Percentiles rank a stretch among this genome's conserved stretches.
Conservation (phyloP, 208 protist genomes). For the Porcisia hertigi region DNA sequence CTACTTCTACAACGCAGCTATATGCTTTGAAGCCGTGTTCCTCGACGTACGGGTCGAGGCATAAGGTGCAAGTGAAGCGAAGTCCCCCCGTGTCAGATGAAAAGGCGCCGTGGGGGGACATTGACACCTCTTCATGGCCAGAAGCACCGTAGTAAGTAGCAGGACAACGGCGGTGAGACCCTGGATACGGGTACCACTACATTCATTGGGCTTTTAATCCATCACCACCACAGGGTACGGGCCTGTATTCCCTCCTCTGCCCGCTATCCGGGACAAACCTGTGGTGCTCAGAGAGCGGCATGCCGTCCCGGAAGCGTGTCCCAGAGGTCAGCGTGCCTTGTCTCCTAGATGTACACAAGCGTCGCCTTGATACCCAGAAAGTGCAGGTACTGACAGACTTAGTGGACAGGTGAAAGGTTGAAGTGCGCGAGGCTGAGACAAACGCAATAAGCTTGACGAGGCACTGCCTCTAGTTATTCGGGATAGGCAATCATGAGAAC, state of each 20-base stretch:
- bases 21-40: conserved; percentile 33
- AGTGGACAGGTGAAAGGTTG: too few species aligned
- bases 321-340: too few species aligned
- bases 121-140: conserved; percentile 41
- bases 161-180: conserved; percentile 53
- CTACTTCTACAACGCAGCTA: conserved; percentile 36
- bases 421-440: too few species aligned
- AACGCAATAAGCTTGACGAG: too few species aligned
- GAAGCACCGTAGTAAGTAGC: conserved; percentile 30
- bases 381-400: too few species aligned
- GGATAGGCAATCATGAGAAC: too few species aligned
- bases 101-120: conserved; percentile 46
- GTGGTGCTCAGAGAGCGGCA: conserved; percentile 55
- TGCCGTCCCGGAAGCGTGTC: conserved; percentile 29
- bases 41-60: conserved; percentile 28
- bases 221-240: conserved; percentile 54
- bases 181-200: conserved; percentile 55
- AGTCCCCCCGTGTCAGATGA: conserved; percentile 53
- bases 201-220: conserved; percentile 50
- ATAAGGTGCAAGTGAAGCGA: conserved; percentile 32
- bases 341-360: too few species aligned
- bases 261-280: conserved; percentile 57
- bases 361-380: too few species aligned
- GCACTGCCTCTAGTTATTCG: too few species aligned
- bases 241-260: conserved; percentile 57